Conservation (phyloP, 805 yeast genomes). For the Starmerella riodocensis region DNA sequence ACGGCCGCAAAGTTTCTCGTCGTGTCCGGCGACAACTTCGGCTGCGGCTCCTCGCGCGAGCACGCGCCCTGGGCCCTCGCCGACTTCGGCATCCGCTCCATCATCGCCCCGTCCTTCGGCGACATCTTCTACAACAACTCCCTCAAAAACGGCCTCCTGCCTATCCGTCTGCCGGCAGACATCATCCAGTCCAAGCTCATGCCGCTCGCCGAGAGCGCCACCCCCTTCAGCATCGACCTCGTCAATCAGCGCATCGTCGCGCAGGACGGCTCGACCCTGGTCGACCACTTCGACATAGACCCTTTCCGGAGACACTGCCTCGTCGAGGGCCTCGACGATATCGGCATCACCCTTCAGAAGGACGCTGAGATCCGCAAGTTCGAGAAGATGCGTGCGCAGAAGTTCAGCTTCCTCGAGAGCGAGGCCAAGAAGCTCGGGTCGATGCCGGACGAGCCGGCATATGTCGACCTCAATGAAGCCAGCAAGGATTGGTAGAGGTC, state of each 20-base stretch:
- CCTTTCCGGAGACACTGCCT: slow-evolving; percentile 88
- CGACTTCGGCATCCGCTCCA: slow-evolving; percentile 90
- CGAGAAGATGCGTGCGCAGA: slow-evolving; percentile 63
- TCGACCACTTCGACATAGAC: slow-evolving; percentile 77
- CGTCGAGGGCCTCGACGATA: slow-evolving; percentile 90
- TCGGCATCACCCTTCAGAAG: slow-evolving; percentile 86
- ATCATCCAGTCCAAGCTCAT: slow-evolving; percentile 56
- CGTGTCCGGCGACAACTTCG: slow-evolving; percentile 93
- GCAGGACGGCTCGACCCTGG: slow-evolving; percentile 51
- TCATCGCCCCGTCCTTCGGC: slow-evolving; percentile 96
- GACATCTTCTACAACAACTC: slow-evolving; percentile 97
- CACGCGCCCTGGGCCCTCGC: slow-evolving; percentile 99
- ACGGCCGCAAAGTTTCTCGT: slow-evolving; percentile 67
- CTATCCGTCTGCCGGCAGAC: slow-evolving; percentile 78
- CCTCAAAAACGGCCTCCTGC: slow-evolving; percentile 87
- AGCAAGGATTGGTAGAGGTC: slow-evolving; percentile 15
- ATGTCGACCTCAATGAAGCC: slow-evolving; percentile 14
- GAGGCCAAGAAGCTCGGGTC: slow-evolving; percentile 37
- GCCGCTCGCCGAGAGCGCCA: slow-evolving; percentile 69
- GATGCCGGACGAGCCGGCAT: slow-evolving; percentile 16
- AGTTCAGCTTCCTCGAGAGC: slow-evolving; percentile 85
- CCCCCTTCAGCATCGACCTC: slow-evolving; percentile 63
- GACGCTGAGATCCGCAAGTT: slow-evolving; percentile 61
- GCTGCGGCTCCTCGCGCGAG: slow-evolving; percentile 98
- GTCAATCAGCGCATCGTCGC: slow-evolving; percentile 68